Evolutionary conservation across 495 filamentous ascomycete species (phyloP), one percentile per base, ranked within the genome.

Genomic region (Aspergillus wentii): DNA sequence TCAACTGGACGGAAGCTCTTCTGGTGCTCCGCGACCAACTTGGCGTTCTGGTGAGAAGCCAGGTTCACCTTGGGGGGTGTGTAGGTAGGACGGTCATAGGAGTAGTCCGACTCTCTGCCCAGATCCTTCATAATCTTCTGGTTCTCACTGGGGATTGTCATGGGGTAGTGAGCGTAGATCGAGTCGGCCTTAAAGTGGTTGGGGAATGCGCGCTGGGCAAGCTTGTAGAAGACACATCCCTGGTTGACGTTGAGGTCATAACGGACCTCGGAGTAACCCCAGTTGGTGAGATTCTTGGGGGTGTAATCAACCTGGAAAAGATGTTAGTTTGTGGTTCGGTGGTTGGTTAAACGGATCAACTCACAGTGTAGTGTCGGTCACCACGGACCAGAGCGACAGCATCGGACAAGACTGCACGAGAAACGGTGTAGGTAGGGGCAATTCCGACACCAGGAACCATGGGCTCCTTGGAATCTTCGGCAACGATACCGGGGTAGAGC

Each of bases 81-180:
- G 38, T 66, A 72, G 0, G 59, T 52, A 2, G 88, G 88, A 0
- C 69, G 66, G 13, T 81, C 78, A 35, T 75, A 94, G 46, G 78
- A 80, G 61, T 86, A 94, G 41, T 87, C 68, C 22, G 81, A 68
- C 35, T 76, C 83, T 32, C 78, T 72, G 31, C 78, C 77, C n/a
- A 94, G 75, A 36, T 74, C 64, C 48, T 79, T 85, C 53, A 83
- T 72, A 45, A 94, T 91, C 49, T 77, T 79, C 27, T 67, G 59
- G 48, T 85, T 92, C 58, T 92, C 87, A 20, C 60, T 49, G 8
- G 85, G 83, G 17, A 85, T 80, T 5, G 84, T 87, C 77, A 94
- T 85, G 4, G 88, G 88, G 52, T 85, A 92, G 49, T 88, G 84
- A n/a, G 86, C 86, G 43, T 92, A 94, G 41, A 90, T 79, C 1